These are phyloP conservation scores for Logfia minima DNA, from an alignment of 129 eudicot species.

Conservation along the genomic window DNA sequence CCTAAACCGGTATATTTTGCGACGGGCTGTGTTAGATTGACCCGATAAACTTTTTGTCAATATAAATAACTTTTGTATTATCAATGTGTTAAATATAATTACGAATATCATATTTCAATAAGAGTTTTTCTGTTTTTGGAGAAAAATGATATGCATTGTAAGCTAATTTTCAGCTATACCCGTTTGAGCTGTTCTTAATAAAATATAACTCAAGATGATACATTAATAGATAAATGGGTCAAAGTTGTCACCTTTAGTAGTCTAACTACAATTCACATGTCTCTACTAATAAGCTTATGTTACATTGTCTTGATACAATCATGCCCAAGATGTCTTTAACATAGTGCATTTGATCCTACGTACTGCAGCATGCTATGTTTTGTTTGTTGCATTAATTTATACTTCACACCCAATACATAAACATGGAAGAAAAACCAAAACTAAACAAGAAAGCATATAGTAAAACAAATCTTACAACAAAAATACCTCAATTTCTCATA, in stretches of 20 bases:
- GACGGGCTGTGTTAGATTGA: too few relatives aligned
- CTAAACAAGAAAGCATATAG: neutral
- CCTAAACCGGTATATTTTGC: too few relatives aligned
- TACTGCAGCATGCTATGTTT: neutral
- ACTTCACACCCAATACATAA: neutral
- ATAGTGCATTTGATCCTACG: neutral
- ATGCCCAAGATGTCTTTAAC: neutral
- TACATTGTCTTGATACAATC: neutral
- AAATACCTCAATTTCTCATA: constrained; percentile 40
- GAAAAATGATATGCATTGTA: neutral
- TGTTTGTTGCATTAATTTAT: neutral
- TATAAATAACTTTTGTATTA: too few relatives aligned
- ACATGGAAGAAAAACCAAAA: neutral
- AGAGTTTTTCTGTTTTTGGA: too few relatives aligned
- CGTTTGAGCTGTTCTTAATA: too few relatives aligned
- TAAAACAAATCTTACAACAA: constrained; percentile 25
- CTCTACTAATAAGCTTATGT: neutral
- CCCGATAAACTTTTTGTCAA: too few relatives aligned
- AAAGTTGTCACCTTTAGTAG: neutral
- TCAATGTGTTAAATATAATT: too few relatives aligned
- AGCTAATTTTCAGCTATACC: neutral
- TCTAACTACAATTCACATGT: neutral
- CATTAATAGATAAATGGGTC: too few relatives aligned
- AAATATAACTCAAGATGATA: too few relatives aligned
- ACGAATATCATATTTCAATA: too few relatives aligned